These are phyloP conservation scores for Neurospora sp. DNA, from an alignment of 495 filamentous ascomycete species.

Conservation along the genomic window DNA sequence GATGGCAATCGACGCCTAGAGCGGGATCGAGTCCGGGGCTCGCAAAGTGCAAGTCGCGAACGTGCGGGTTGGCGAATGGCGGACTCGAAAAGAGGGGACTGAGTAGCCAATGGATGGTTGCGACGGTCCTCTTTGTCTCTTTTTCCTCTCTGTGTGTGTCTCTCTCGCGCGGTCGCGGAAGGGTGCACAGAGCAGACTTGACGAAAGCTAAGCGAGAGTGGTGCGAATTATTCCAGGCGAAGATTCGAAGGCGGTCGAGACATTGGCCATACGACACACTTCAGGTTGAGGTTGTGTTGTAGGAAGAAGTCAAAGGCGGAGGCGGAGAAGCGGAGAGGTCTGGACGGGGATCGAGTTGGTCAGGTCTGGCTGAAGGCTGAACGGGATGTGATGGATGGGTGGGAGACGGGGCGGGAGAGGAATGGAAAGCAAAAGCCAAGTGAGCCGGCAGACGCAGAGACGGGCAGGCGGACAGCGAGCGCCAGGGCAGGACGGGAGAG, in stretches of 20 bases:
- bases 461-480: constrained; percentile 5
- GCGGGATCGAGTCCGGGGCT: not conserved
- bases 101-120: not conserved
- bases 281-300: not conserved
- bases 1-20: not conserved
- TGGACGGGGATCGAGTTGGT: not conserved
- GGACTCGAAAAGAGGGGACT: not conserved
- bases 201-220: not conserved
- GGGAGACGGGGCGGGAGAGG: not conserved
- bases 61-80: not conserved
- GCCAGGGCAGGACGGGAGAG: constrained; percentile 18
- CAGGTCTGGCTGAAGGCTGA: not conserved
- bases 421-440: not conserved
- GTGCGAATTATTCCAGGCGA: not conserved
- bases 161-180: not conserved
- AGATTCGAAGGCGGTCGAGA: not conserved
- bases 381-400: not conserved
- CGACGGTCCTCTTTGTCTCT: not conserved
- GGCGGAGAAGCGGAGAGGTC: not conserved
- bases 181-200: not conserved
- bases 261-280: not conserved
- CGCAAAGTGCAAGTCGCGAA: not conserved
- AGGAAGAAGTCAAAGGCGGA: not conserved
- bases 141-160: not conserved
- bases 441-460: constrained; percentile 1